A percentile compares a stretch with the other conserved stretches of the same genome.
phyloP scores from a whole-genome alignment of 1,284 basidiomycete genomes.

The Sanghuangporus weigelae region DNA sequence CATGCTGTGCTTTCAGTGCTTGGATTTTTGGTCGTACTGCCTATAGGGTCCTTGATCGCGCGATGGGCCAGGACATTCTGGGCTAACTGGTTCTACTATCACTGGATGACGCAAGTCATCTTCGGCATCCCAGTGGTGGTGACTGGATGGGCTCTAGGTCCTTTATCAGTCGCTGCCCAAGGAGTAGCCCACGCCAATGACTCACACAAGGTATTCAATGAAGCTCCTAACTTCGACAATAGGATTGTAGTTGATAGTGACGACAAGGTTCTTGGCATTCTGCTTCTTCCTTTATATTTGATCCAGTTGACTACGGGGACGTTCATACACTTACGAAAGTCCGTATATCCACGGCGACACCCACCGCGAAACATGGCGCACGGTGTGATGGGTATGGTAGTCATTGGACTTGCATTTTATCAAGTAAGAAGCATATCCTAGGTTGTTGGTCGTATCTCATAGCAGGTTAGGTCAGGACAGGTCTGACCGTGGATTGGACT shows the following conservation, averaged over 20 bases:
- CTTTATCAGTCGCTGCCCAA: constrained; percentile 42
- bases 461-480: constrained; percentile 32
- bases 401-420: constrained; percentile 41
- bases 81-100: constrained; percentile 53
- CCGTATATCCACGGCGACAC: constrained; percentile 32
- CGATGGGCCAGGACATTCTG: constrained; percentile 56
- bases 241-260: not conserved
- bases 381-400: constrained; percentile 39
- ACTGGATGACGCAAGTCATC: constrained; percentile 43
- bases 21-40: constrained; percentile 58
- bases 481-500: constrained; percentile 38
- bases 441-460: constrained; percentile 3
- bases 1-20: constrained; percentile 49
- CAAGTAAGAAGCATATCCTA: constrained; percentile 32
- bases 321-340: constrained; percentile 43
- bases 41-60: constrained; percentile 51
- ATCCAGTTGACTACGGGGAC: constrained; percentile 51
- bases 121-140: constrained; percentile 47
- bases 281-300: constrained; percentile 50
- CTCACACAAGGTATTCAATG: constrained; percentile 40
- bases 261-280: constrained; percentile 45
- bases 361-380: constrained; percentile 48
- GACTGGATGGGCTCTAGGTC: constrained; percentile 46
- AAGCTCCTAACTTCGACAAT: not conserved
- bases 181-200: constrained; percentile 40